Base-by-base conservation (phyloP, 2,329 filamentous ascomycete genomes). In the Penicillium sp. region DNA sequence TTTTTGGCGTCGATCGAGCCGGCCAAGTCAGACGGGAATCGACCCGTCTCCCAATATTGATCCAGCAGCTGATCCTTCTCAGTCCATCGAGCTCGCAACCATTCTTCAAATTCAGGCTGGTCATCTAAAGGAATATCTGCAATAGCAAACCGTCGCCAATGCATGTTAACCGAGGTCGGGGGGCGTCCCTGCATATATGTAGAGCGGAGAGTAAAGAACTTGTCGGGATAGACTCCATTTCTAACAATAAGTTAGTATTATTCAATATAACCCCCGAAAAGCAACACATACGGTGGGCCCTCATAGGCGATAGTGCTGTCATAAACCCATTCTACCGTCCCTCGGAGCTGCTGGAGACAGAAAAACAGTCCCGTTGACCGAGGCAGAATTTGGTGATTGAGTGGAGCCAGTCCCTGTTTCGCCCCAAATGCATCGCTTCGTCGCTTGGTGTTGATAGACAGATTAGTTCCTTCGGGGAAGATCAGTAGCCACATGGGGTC, bases 291-390 rank as follows among this genome's bases (percentile, higher is more conserved):
- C 88, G 90, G 90, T 44, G 96, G 85, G 14, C 95, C 93, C 75
- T 97, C 93, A 70, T 99, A 99, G 4, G 91, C 93, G 55, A 99
- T 88, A 0, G 95, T 98, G 74, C 93, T 97, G 65, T 88, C 85
- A 65, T 88, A 88, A 1, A 88, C 76, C 79, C 82, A 87, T 26
- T 86, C 82, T n/a, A 85, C 83, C 0, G 83, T 84, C 9, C 81
- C 78, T 43, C 76, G 78, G 49, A 88, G 65, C 62, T 87, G 81
- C 55, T 86, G 81, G 47, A 88, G 67, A 66, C 84, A 87, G 69
- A 87, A 87, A 39, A 81, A 79, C 6, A 87, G 69, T 3, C 85
- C 85, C 3, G 84, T 87, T 55, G 82, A 84, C 46, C 85, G 78
- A 1, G 85, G 85, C 35, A 87, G 71, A n/a, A 88, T 76, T 58